Evolutionary conservation across 2,329 filamentous ascomycete genomes (phyloP).

Genomic region (Bipolaris zeicola): DNA sequence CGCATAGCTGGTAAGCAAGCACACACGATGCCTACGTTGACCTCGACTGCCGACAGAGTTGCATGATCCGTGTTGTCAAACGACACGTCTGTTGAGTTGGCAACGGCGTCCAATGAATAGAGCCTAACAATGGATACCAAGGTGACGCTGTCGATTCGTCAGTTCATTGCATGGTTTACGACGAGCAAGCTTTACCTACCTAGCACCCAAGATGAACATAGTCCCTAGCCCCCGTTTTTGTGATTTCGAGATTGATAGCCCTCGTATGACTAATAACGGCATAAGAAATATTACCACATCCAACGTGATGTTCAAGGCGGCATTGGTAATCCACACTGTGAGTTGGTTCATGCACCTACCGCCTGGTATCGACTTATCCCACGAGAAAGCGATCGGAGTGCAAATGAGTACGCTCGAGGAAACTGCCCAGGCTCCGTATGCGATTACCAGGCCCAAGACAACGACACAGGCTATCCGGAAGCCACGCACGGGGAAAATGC

Average conservation of each 20-base stretch:
- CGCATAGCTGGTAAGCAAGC: conserved; percentile 46
- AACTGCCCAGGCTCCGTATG: conserved; percentile 38
- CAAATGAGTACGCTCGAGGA: conserved; percentile 45
- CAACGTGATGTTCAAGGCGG: conserved; percentile 39
- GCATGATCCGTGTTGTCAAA: conserved; percentile 43
- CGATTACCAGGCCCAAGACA: conserved; percentile 32
- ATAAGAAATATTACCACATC: conserved; percentile 43
- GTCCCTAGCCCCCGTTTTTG: conserved; percentile 46
- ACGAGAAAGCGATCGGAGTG: conserved; percentile 39
- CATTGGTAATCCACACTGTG: conserved; percentile 41
- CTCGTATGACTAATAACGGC: conserved; percentile 38
- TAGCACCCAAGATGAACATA: conserved; percentile 47
- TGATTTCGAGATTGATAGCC: conserved; percentile 38
- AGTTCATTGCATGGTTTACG: conserved; percentile 1
- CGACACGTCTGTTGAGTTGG: conserved; percentile 36
- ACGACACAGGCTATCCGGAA: conserved; percentile 38
- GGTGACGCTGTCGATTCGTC: conserved; percentile 32
- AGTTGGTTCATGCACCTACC: conserved; percentile 41
- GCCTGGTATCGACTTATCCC: conserved; percentile 32
- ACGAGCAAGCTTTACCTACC: conserved; percentile 35
- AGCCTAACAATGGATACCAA: conserved; percentile 44
- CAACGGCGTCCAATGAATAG: conserved; percentile 35
- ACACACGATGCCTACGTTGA: conserved; percentile 43
- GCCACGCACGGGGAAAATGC: conserved; percentile 35
- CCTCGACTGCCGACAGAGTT: conserved; percentile 41